Base-by-base conservation (phyloP, 1,284 basidiomycete species). In the Ganoderma multipileum region DNA sequence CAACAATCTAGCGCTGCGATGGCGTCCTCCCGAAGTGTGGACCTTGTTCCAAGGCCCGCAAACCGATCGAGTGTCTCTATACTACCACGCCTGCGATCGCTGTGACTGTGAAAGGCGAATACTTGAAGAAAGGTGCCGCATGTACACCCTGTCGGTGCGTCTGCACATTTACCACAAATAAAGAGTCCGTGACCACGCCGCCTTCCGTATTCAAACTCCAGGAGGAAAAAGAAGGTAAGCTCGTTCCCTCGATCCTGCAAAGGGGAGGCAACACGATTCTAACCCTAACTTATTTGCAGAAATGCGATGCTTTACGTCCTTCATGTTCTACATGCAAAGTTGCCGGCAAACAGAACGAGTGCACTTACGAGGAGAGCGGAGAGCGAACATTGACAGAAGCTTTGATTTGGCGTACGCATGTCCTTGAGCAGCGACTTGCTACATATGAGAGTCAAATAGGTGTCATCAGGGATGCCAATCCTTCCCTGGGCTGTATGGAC, bases 191-290 rank as follows among this genome's bases (percentile, higher is more conserved):
- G 6, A 55, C 5, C 30, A 18, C 26, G 30, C 42, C 14, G 14
- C 12, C 14, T 26, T 16, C 18, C 11, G 11, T 33, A 44, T 20
- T 30, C 18, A 18, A n/a, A 39, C 52, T 47, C 41, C 41, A 78
- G 76, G 68, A 69, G 72, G 52, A 78, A 77, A 72, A 78, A 78
- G 69, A 78, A 78, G 73, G 77, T 75, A 20, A 12, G 65, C 20
- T 38, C 9, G 9, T 4, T 26, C 55, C 20, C 11, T 18, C 9
- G 23, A 26, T 11, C 47, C 4, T 8, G 23, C 47, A 50, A 50
- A 18, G 14, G 2, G 14, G 11, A 20, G 8, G 11, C 30, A 6
- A 58, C 20, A 38, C 9, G 14, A 9, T 16, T 26, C 20, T 39
- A 14, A 0, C 52, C 23, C 54, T 65, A 14, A 72, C 2, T 20